Evolutionary conservation across 2,329 filamentous ascomycete genomes (phyloP).

Genomic region (Myotisia sp.): DNA sequence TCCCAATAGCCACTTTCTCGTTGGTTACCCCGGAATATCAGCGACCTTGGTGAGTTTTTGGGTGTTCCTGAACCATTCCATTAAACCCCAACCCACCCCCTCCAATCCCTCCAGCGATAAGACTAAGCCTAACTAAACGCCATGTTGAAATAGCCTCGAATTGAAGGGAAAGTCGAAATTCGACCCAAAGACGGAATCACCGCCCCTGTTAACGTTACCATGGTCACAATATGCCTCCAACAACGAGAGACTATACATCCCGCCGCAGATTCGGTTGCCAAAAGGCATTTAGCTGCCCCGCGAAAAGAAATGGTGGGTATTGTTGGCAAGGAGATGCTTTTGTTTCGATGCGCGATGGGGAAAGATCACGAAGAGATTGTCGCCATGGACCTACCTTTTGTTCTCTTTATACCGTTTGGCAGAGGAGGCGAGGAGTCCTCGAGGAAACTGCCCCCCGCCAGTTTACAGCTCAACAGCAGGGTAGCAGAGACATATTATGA

Average conservation of each 20-base stretch:
- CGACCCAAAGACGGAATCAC: slow-evolving; percentile 72
- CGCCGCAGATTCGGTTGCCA: slow-evolving; percentile 82
- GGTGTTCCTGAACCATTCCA: slow-evolving; percentile 7
- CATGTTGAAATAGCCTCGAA: slow-evolving; percentile 57
- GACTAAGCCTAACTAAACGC: slow-evolving; percentile 12
- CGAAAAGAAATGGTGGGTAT: slow-evolving; percentile 82
- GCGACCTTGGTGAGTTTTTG: slow-evolving; percentile 75
- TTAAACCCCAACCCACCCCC: background rate
- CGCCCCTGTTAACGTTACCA: slow-evolving; percentile 76
- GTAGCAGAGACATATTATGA: slow-evolving; percentile 98
- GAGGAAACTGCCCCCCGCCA: slow-evolving; percentile 79
- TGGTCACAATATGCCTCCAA: slow-evolving; percentile 87
- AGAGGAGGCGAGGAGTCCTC: slow-evolving; percentile 81
- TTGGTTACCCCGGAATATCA: slow-evolving; percentile 95
- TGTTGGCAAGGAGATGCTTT: slow-evolving; percentile 85
- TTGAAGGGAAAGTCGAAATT: slow-evolving; percentile 96
- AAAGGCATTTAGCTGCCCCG: slow-evolving; percentile 78
- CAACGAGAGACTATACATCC: slow-evolving; percentile 93
- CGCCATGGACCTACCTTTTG: slow-evolving; percentile 92
- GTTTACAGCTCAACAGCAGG: slow-evolving; percentile 73
- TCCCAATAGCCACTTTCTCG: slow-evolving; percentile 90
- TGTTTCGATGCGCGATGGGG: slow-evolving; percentile 74
- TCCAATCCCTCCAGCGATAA: slow-evolving; percentile 5
- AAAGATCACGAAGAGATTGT: slow-evolving; percentile 79
- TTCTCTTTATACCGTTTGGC: slow-evolving; percentile 92